phyloP scores from a whole-genome alignment of 805 yeast species.

The Candida sanyiensis region DNA sequence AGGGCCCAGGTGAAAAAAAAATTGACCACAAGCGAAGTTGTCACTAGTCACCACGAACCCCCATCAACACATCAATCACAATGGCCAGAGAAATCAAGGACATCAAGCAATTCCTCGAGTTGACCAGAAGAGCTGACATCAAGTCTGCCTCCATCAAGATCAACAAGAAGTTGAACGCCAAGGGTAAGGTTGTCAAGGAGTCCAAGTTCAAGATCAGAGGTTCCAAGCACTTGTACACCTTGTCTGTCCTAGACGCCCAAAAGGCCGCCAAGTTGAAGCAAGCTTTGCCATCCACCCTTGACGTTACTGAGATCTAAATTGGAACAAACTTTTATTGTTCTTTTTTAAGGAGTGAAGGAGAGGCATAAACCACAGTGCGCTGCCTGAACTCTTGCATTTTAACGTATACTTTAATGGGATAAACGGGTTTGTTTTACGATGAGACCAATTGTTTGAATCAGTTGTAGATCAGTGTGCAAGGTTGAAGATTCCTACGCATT shows the following conservation, averaged over 20 bases:
- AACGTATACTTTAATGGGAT: conserved; percentile 17
- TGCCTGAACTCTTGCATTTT: conserved; percentile 7
- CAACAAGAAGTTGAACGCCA: conserved; percentile 75
- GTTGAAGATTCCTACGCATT: not conserved
- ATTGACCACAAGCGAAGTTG: conserved; percentile 18
- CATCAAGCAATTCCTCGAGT: conserved; percentile 95
- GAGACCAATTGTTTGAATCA: conserved; percentile 1
- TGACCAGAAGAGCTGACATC: conserved; percentile 95
- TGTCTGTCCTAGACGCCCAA: conserved; percentile 90
- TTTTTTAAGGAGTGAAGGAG: no score
- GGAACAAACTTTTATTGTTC: no score
- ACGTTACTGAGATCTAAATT: conserved; percentile 48
- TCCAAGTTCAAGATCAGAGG: conserved; percentile 99
- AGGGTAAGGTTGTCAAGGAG: conserved; percentile 82
- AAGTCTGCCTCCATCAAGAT: conserved; percentile 90
- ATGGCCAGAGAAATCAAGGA: conserved; percentile 73
- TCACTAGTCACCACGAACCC: not conserved
- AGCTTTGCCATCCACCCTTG: conserved; percentile 92
- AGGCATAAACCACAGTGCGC: not conserved
- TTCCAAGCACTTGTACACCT: conserved; percentile 87
- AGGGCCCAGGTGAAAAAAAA: conserved; percentile 2
- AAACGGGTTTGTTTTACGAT: conserved; percentile 14
- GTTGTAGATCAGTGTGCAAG: not conserved
- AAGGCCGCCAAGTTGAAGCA: conserved; percentile 97
- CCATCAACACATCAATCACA: conserved; percentile 9